These are phyloP conservation scores for Beauveria pseudobassiana DNA, from an alignment of 2,329 filamentous ascomycete species.

Conservation along the genomic window DNA sequence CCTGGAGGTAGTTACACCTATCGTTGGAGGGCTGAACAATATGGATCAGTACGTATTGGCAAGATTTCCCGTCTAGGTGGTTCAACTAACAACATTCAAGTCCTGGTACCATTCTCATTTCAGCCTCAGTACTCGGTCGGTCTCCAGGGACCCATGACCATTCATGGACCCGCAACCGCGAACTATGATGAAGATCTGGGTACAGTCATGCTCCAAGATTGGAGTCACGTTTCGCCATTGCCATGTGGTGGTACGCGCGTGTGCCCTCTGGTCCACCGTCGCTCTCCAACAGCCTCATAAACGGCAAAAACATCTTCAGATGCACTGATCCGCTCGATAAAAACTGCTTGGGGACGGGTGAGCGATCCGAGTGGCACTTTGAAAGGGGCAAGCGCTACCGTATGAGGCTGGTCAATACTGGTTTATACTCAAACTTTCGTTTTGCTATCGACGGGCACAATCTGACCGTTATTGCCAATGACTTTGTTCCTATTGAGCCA, in stretches of 20 bases:
- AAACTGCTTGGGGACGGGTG: conserved; percentile 20
- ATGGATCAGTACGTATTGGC: conserved; percentile 29
- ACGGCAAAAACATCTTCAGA: conserved; percentile 23
- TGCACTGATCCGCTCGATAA: conserved; percentile 2
- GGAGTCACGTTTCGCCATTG: conserved; percentile 34
- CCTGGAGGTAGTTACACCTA: conserved; percentile 48
- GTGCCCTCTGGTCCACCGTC: not conserved
- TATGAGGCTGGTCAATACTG: conserved; percentile 40
- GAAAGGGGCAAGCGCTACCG: conserved; percentile 36
- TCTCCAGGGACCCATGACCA: conserved; percentile 51
- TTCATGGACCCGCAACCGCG: conserved; percentile 50
- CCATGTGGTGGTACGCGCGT: not conserved
- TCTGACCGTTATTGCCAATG: conserved; percentile 48
- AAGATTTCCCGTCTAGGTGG: not conserved
- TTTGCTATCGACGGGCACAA: conserved; percentile 50
- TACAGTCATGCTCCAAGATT: conserved; percentile 51
- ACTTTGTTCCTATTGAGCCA: conserved; percentile 50
- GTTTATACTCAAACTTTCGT: conserved; percentile 33
- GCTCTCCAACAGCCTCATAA: conserved; percentile 34
- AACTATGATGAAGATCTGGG: conserved; percentile 60
- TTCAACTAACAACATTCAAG: not conserved
- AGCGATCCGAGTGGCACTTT: conserved; percentile 31
- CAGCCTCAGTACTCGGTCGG: conserved; percentile 44
- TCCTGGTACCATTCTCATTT: conserved; percentile 57
- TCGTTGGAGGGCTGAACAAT: conserved; percentile 46